Evolutionary conservation across 768 basidiomycete species (phyloP).

Genomic region (Tephrocybe sp.): DNA sequence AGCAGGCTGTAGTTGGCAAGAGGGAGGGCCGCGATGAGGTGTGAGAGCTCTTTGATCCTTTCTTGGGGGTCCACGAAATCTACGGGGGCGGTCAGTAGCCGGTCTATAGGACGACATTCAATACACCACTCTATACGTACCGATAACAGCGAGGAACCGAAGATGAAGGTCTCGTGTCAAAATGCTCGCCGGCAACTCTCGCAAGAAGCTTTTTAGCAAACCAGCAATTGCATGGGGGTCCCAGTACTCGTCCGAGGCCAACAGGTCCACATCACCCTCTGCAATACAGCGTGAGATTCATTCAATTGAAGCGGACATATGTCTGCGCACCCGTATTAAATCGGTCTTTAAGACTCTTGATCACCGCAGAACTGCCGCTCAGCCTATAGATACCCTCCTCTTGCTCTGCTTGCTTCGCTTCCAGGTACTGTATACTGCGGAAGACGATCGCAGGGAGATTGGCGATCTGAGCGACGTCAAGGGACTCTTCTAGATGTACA

Average conservation of each 20-base stretch:
- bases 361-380: constrained; percentile 92
- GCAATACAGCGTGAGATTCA: constrained; percentile 14
- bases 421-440: constrained; percentile 92
- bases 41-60: constrained; percentile 82
- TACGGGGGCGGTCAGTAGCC: constrained; percentile 29
- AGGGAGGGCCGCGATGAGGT: constrained; percentile 85
- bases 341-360: constrained; percentile 89
- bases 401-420: constrained; percentile 90
- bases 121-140: constrained; percentile 46
- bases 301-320: constrained; percentile 7
- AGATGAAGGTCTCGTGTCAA: constrained; percentile 91
- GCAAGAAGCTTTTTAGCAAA: constrained; percentile 88
- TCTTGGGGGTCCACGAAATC: constrained; percentile 90
- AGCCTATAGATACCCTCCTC: constrained; percentile 98
- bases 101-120: neutral
- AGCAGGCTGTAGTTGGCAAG: constrained; percentile 92
- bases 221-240: constrained; percentile 98
- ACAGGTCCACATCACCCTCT: constrained; percentile 97
- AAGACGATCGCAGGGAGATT: constrained; percentile 94
- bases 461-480: constrained; percentile 87
- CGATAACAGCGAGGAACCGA: constrained; percentile 89
- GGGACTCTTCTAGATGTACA: constrained; percentile 81
- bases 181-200: constrained; percentile 91
- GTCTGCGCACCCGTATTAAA: constrained; percentile 84
- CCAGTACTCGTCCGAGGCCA: constrained; percentile 89